Evolutionary conservation across 352 stramenopile species (phyloP).

Genomic region (Halophytophthora polymorphica): DNA sequence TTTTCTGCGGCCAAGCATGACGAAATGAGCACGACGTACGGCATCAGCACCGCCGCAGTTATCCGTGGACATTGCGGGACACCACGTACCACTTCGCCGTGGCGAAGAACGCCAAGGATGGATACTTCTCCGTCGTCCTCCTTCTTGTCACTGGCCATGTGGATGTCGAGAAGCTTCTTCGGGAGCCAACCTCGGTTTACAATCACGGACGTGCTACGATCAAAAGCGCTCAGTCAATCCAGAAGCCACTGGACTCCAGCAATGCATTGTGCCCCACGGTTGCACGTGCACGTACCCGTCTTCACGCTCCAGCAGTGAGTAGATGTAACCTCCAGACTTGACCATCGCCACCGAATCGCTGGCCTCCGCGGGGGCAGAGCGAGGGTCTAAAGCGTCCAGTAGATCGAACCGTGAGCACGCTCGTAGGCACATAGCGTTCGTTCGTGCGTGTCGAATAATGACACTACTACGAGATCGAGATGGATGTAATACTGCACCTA

Average conservation of each 20-base stretch:
- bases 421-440: background rate
- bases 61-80: background rate
- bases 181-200: conserved; percentile 85
- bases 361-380: conserved; percentile 74
- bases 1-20: conserved; percentile 40
- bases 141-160: conserved; percentile 59
- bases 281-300: conserved; percentile 38
- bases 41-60: background rate
- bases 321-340: conserved; percentile 84
- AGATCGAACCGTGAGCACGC: conserved; percentile 1
- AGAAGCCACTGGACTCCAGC: background rate
- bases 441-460: background rate
- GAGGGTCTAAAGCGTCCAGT: conserved; percentile 44
- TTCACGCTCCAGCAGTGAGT: conserved; percentile 71
- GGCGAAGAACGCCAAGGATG: conserved; percentile 74
- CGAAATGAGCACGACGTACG: background rate
- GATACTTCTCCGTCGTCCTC: conserved; percentile 49
- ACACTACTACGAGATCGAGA: background rate
- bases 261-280: background rate
- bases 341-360: conserved; percentile 75
- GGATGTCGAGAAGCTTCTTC: conserved; percentile 64
- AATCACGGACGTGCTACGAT: conserved; percentile 69
- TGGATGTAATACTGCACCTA: conserved; percentile 15
- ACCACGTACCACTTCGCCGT: conserved; percentile 67
- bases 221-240: conserved; percentile 1